Evolutionary conservation across 1,284 basidiomycete species (phyloP).

Genomic region (Mycena citricolor): DNA sequence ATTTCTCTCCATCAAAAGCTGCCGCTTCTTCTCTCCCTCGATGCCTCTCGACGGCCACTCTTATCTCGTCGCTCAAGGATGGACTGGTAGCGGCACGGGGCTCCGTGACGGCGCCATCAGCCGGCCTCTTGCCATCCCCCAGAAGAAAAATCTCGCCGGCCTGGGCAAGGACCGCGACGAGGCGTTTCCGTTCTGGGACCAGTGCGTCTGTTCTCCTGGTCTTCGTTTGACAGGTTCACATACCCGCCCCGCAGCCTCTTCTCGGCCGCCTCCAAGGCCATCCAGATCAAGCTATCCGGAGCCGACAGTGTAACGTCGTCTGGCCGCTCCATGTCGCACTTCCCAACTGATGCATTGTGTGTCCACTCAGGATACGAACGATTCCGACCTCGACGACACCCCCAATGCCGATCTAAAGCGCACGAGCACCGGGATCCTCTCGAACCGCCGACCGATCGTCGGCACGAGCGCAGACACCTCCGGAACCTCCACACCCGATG

Average conservation of each 20-base stretch:
- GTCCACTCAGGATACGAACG: slow-evolving; percentile 30
- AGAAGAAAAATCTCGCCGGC: slow-evolving; percentile 82
- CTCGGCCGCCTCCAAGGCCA: slow-evolving; percentile 72
- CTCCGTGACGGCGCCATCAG: slow-evolving; percentile 67
- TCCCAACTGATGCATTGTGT: too few species aligned
- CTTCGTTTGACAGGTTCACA: slow-evolving; percentile 1
- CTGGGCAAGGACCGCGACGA: slow-evolving; percentile 91
- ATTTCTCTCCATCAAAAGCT: too few species aligned
- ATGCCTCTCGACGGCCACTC: slow-evolving; percentile 80
- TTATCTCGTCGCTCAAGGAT: slow-evolving; percentile 82
- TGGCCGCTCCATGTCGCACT: too few species aligned
- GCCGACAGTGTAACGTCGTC: slow-evolving; percentile 50
- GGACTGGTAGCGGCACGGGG: slow-evolving; percentile 80
- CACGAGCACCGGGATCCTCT: slow-evolving; percentile 76
- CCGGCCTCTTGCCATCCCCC: slow-evolving; percentile 74
- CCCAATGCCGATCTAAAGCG: slow-evolving; percentile 42
- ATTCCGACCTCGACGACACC: slow-evolving; percentile 27
- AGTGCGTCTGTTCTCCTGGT: slow-evolving; percentile 52
- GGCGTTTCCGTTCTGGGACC: slow-evolving; percentile 95
- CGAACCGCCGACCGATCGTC: slow-evolving; percentile 59
- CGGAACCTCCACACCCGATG: slow-evolving; percentile 46
- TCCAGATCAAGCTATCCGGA: slow-evolving; percentile 65
- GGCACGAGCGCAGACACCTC: slow-evolving; percentile 48
- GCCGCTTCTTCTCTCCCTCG: too few species aligned
- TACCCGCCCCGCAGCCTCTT: slow-evolving; percentile 60